A percentile compares a stretch with the other conserved stretches of the same genome.
phyloP scores from a whole-genome alignment of 108 stramenopile species.

The Conticribra weissflogii region DNA sequence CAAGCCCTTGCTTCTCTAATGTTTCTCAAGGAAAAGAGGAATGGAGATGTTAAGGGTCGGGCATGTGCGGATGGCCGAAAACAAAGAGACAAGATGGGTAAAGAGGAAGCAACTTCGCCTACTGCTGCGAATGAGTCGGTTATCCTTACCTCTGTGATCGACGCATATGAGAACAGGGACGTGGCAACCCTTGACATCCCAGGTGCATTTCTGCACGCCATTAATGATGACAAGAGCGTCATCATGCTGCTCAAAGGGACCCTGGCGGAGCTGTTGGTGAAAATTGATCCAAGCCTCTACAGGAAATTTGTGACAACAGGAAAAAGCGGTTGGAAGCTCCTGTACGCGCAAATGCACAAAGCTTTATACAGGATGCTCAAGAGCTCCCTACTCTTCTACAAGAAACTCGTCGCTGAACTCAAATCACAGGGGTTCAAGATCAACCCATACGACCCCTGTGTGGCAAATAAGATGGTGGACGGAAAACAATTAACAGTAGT shows the following conservation, averaged over 20 bases:
- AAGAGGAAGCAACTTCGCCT: slow-evolving; percentile 34
- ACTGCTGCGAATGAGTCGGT: slow-evolving; percentile 26
- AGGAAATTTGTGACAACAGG: slow-evolving; percentile 1
- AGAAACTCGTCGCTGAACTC: background rate
- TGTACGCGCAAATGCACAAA: slow-evolving; percentile 47
- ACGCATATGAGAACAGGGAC: background rate
- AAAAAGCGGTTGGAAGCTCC: slow-evolving; percentile 5
- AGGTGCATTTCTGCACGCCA: slow-evolving; percentile 17
- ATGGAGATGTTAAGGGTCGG: slow-evolving; percentile 36
- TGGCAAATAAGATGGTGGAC: background rate
- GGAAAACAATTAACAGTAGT: slow-evolving; percentile 19
- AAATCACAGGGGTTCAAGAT: slow-evolving; percentile 38
- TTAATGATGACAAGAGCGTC: slow-evolving; percentile 14
- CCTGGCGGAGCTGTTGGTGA: slow-evolving; percentile 2
- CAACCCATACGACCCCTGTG: slow-evolving; percentile 55
- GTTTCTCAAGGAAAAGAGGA: slow-evolving; percentile 39
- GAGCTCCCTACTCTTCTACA: slow-evolving; percentile 7
- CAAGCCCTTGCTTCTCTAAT: slow-evolving; percentile 35
- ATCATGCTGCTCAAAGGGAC: slow-evolving; percentile 12
- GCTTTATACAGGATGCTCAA: slow-evolving; percentile 30
- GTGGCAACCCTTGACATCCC: slow-evolving; percentile 14
- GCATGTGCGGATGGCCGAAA: slow-evolving; percentile 28
- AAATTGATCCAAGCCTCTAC: background rate
- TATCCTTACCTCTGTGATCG: slow-evolving; percentile 3
- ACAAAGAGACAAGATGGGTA: slow-evolving; percentile 2